A percentile compares a stretch with the other conserved stretches of the same genome.
Evolutionary conservation across 2,329 filamentous ascomycete genomes (phyloP).

Genomic region (Clarireedia sp.): DNA sequence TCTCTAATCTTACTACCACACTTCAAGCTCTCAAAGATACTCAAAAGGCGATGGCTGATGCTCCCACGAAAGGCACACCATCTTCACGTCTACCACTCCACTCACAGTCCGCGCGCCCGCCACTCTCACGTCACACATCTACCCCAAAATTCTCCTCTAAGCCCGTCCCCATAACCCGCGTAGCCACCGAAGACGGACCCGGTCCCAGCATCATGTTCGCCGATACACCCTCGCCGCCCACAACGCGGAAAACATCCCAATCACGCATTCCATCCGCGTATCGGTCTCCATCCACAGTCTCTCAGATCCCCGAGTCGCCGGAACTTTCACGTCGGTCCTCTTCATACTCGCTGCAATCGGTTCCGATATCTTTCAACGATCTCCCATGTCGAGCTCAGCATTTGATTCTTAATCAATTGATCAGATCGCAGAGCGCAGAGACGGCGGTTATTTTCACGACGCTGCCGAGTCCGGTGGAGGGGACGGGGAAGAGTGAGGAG

Average conservation of each 20-base stretch:
- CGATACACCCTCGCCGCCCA: slow-evolving; percentile 19
- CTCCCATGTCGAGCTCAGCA: slow-evolving; percentile 24
- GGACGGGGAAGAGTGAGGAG: slow-evolving; percentile 18
- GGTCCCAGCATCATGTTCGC: slow-evolving; percentile 64
- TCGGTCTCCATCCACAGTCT: slow-evolving; percentile 15
- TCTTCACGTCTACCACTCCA: slow-evolving; percentile 35
- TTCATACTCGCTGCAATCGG: slow-evolving; percentile 14
- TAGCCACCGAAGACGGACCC: slow-evolving; percentile 55
- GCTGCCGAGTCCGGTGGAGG: slow-evolving; percentile 58
- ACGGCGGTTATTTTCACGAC: slow-evolving; percentile 56
- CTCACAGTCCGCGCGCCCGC: slow-evolving; percentile 43
- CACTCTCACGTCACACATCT: slow-evolving; percentile 30
- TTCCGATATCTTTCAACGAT: slow-evolving; percentile 23
- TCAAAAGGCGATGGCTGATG: slow-evolving; percentile 64
- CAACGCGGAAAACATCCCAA: slow-evolving; percentile 27
- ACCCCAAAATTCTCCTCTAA: slow-evolving; percentile 27
- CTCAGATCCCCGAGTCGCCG: slow-evolving; percentile 43
- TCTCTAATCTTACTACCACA: slow-evolving; percentile 15
- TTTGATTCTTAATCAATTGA: slow-evolving; percentile 26
- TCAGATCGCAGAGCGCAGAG: slow-evolving; percentile 24
- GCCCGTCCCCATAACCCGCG: slow-evolving; percentile 23
- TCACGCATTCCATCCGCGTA: slow-evolving; percentile 18
- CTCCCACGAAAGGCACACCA: slow-evolving; percentile 32
- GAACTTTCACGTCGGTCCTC: slow-evolving; percentile 24
- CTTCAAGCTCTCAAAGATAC: slow-evolving; percentile 52